A percentile compares a stretch with the other conserved stretches of the same genome.
Evolutionary conservation across 495 filamentous ascomycete genomes (phyloP).

Genomic region (Cryomyces antarcticus): DNA sequence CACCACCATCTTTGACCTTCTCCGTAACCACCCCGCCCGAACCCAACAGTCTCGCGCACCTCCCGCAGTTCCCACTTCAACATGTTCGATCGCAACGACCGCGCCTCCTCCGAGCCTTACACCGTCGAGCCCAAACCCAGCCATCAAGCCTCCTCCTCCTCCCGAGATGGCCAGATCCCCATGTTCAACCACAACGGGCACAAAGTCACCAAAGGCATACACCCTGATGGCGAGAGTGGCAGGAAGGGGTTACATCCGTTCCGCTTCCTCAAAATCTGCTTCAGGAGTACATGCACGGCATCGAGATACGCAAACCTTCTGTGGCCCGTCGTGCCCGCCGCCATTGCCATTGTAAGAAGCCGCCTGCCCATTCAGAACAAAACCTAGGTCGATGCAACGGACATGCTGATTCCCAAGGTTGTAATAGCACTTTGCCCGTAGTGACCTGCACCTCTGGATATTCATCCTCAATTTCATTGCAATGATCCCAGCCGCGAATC

Average conservation of each 20-base stretch:
- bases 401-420: neutral
- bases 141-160: too few species aligned
- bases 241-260: constrained; percentile 37
- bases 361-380: too few species aligned
- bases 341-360: constrained; percentile 32
- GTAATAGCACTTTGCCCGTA: constrained; percentile 33
- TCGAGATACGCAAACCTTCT: constrained; percentile 43
- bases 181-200: constrained; percentile 27
- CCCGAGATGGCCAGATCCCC: too few species aligned
- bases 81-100: too few species aligned
- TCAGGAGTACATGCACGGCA: constrained; percentile 32
- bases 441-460: constrained; percentile 38
- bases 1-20: too few species aligned
- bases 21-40: too few species aligned
- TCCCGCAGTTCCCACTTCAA: too few species aligned
- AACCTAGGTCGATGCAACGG: neutral
- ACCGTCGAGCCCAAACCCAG: too few species aligned
- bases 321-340: constrained; percentile 57
- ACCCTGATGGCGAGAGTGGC: constrained; percentile 45
- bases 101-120: too few species aligned
- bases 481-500: constrained; percentile 77
- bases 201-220: constrained; percentile 23
- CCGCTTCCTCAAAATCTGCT: constrained; percentile 39
- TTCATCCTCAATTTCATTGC: constrained; percentile 57
- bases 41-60: too few species aligned